Percentiles rank a stretch among this genome's conserved stretches.
These are phyloP conservation scores for Pyropia yezoensis DNA, from an alignment of 23 red algal genomes.

Conservation along the genomic window DNA sequence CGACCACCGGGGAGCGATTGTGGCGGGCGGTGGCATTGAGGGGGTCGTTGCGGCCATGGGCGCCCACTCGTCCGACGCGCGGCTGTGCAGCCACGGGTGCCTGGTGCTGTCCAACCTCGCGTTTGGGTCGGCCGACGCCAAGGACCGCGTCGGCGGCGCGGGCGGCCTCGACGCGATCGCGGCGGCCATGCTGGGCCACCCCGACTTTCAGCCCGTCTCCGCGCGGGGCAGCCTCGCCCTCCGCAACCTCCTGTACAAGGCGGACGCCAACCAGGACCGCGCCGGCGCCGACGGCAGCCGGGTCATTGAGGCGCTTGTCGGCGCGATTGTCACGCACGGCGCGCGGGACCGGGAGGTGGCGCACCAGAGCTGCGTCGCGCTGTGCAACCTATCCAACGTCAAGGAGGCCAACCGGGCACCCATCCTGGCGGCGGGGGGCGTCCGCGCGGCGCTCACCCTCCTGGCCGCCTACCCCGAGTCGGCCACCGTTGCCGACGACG, in stretches of 20 bases:
- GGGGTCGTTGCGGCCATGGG: constrained; percentile 24
- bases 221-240: constrained; percentile 57
- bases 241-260: constrained; percentile 37
- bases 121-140: constrained; percentile 38
- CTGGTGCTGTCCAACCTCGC: constrained; percentile 53
- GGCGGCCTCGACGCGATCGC: constrained; percentile 50
- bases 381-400: constrained; percentile 49
- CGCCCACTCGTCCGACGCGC: neutral
- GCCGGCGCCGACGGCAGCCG: constrained; percentile 14
- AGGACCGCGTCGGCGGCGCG: constrained; percentile 27
- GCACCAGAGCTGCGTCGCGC: constrained; percentile 59
- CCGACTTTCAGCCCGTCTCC: constrained; percentile 34
- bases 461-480: constrained; percentile 33
- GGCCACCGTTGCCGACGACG: constrained; percentile 45
- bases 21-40: constrained; percentile 26
- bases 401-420: constrained; percentile 35
- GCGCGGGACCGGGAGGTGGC: constrained; percentile 46
- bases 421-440: constrained; percentile 27
- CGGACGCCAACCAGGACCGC: constrained; percentile 33
- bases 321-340: constrained; percentile 10
- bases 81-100: constrained; percentile 28
- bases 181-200: constrained; percentile 32
- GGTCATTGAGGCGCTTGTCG: constrained; percentile 4
- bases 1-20: constrained; percentile 31
- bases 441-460: constrained; percentile 19